Evolutionary conservation across 2,329 filamentous ascomycete species (phyloP).

Genomic region (Sordariomycetes sp.): DNA sequence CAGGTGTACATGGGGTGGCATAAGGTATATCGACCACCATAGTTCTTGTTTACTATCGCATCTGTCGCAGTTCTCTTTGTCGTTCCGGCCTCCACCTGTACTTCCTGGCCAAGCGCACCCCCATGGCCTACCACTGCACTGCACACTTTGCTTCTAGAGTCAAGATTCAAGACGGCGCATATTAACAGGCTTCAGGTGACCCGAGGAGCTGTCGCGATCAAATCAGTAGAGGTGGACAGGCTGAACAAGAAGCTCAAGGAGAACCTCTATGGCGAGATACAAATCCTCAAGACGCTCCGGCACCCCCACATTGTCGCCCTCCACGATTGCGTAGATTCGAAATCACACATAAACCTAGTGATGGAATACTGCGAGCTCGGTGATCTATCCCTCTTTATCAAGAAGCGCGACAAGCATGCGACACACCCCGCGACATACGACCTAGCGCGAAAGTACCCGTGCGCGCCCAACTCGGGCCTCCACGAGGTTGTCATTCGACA

Average conservation of each 20-base stretch:
- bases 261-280: conserved; percentile 89
- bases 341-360: conserved; percentile 82
- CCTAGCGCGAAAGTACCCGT: conserved; percentile 89
- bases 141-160: neutral
- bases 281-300: conserved; percentile 84
- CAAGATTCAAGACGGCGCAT: neutral
- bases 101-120: neutral
- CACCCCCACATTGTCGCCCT: conserved; percentile 96
- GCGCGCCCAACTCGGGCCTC: conserved; percentile 67
- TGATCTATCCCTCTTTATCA: conserved; percentile 90
- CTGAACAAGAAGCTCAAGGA: conserved; percentile 94
- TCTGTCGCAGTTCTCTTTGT: no score
- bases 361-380: conserved; percentile 99
- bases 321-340: conserved; percentile 82
- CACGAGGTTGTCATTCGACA: conserved; percentile 95
- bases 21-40: conserved; percentile 37
- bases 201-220: conserved; percentile 80
- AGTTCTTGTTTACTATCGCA: neutral
- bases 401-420: conserved; percentile 71
- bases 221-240: conserved; percentile 82
- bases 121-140: neutral
- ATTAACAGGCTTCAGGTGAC: conserved; percentile 42
- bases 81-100: neutral
- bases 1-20: conserved; percentile 83
- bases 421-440: conserved; percentile 73